Base-by-base conservation (phyloP, 2,329 filamentous ascomycete genomes). In the Dothistroma septosporum region DNA sequence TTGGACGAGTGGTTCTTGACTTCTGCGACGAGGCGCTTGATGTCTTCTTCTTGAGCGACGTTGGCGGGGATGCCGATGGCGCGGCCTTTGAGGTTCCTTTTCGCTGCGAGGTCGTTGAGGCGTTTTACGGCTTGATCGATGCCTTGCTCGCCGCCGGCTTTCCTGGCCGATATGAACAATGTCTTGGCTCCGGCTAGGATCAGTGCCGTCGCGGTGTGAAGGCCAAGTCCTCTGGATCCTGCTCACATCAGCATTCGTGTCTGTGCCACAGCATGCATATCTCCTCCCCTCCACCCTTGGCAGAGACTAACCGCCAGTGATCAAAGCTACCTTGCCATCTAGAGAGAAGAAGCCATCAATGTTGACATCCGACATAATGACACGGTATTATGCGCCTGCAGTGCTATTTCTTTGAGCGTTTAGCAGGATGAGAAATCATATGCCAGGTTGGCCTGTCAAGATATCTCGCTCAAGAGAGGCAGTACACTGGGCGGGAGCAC, bases 101-200 rank as follows among this genome's bases (percentile, higher is more conserved):
- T 52, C 10, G 46, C 89, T 22, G 91, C 89, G 0, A 96, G 85
- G 19, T 86, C 85, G 77, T 96, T 96, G 67, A 97, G 87, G 2
- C 87, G 85, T 14, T 82, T 81, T 68, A 87, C 88, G 52, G 92
- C 92, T 56, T 83, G 81, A 19, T 90, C 87, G 80, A 92, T 96
- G 63, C 90, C 92, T 33, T 82, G 69, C 19, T 66, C 64, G 21
- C 75, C 77, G 24, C 69, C 74, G 60, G 88, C 86, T 80, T 96
- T 96, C 76, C 92, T 90, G 33, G 90, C 94, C 24, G 90, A 92
- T 77, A 96, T 95, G 84, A 96, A 95, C 66, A 96, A 88, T 71
- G 90, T 91, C 67, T 88, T 84, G 70, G 87, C 90, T 67, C 92
- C 92, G 55, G 92, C 90, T 79, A 96, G 91, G 65, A 96, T 86